phyloP scores from a whole-genome alignment of 2,329 filamentous ascomycete species.

The Ilyonectria destructans region DNA sequence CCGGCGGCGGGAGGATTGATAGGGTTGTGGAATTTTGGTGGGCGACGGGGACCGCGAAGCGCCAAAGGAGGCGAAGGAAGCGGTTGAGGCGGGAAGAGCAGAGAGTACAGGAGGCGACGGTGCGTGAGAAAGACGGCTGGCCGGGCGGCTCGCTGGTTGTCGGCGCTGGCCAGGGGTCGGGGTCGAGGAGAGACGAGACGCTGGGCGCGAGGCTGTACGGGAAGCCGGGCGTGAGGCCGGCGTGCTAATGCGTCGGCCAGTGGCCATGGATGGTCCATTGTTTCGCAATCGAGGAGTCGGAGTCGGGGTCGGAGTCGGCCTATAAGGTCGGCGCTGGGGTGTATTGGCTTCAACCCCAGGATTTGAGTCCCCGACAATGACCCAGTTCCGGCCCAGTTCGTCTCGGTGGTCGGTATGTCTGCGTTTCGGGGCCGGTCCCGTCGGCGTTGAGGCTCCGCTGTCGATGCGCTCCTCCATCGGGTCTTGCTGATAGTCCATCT shows the following conservation, averaged over 20 bases:
- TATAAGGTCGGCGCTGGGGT: slow-evolving; percentile 47
- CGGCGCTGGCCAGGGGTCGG: slow-evolving; percentile 46
- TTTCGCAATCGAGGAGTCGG: slow-evolving; percentile 53
- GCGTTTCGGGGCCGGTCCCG: slow-evolving; percentile 66
- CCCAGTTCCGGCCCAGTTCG: slow-evolving; percentile 79
- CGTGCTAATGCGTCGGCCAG: slow-evolving; percentile 63
- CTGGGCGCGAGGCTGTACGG: slow-evolving; percentile 33
- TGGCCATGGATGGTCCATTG: slow-evolving; percentile 52
- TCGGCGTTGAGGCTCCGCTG: slow-evolving; percentile 60
- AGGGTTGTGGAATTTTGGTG: slow-evolving; percentile 61
- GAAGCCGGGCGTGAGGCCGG: slow-evolving; percentile 48
- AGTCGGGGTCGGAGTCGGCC: slow-evolving; percentile 37
- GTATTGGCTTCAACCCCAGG: slow-evolving; percentile 42
- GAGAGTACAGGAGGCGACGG: slow-evolving; percentile 38
- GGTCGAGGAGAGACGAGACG: slow-evolving; percentile 51
- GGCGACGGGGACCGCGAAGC: slow-evolving; percentile 56
- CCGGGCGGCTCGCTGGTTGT: slow-evolving; percentile 49
- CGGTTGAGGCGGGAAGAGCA: slow-evolving; percentile 49
- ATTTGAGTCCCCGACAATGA: slow-evolving; percentile 71
- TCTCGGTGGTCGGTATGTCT: slow-evolving; percentile 69
- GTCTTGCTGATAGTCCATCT: slow-evolving; percentile 47
- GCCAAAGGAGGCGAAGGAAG: slow-evolving; percentile 51
- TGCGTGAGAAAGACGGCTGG: slow-evolving; percentile 62
- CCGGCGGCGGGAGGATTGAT: slow-evolving; percentile 29
- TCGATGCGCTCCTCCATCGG: slow-evolving; percentile 50